Conservation (phyloP, 75 land plant genomes). For the Picea sitchensis region DNA sequence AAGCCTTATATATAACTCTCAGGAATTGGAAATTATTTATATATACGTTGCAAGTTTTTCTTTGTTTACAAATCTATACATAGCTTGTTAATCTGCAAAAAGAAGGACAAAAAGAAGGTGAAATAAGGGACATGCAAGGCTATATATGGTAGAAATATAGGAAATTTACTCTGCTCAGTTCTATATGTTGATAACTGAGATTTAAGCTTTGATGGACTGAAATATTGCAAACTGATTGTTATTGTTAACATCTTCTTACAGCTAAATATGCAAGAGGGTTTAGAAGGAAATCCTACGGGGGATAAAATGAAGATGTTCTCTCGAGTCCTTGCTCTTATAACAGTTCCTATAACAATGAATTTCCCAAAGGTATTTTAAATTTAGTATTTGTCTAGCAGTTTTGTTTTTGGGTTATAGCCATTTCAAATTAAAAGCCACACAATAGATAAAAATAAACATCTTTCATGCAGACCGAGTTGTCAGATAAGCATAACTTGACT, state of each 20-base stretch:
- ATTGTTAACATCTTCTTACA: constrained; percentile 14
- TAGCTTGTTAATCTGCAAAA: neutral
- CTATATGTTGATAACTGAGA: neutral
- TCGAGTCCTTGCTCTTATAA: constrained; percentile 55
- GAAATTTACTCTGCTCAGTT: neutral
- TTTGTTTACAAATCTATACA: neutral
- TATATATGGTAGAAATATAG: neutral
- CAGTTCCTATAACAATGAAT: constrained; percentile 69
- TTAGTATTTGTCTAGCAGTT: neutral
- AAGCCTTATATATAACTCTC: neutral
- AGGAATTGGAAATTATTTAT: neutral
- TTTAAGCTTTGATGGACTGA: neutral
- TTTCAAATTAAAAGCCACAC: no score
- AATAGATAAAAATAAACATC: no score
- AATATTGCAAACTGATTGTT: neutral
- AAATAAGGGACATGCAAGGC: neutral
- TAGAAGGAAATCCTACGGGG: constrained; percentile 91
- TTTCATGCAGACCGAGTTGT: no score
- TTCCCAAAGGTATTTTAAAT: constrained; percentile 72
- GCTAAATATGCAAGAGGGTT: constrained; percentile 82
- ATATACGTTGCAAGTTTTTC: neutral
- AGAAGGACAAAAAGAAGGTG: neutral
- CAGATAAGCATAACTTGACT: no score
- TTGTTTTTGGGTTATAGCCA: no score
- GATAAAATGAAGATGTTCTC: constrained; percentile 75